phyloP scores from a whole-genome alignment of 78 protist genomes.

The Dictyostelium citrinum region DNA sequence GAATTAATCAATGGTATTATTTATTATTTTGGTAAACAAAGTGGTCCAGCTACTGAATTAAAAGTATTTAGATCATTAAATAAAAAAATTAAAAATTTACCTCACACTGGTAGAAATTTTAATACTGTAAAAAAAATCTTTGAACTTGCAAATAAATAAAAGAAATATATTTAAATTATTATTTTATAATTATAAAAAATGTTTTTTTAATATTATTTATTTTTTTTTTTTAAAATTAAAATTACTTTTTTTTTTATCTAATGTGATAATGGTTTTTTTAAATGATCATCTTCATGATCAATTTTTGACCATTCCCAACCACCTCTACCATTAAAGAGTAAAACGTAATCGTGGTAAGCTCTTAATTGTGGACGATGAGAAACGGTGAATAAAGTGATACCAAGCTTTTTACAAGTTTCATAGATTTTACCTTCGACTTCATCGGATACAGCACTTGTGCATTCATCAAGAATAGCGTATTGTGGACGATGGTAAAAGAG shows the following conservation, averaged over 20 bases:
- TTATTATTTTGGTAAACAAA: background rate
- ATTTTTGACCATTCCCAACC: slow-evolving; percentile 83
- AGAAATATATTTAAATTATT: no score
- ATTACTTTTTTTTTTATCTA: background rate
- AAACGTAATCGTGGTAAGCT: slow-evolving; percentile 69
- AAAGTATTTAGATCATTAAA: background rate
- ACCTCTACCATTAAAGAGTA: slow-evolving; percentile 83
- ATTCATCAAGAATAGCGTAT: slow-evolving; percentile 93
- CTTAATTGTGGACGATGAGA: slow-evolving; percentile 78
- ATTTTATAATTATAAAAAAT: background rate
- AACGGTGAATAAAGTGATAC: slow-evolving; percentile 88
- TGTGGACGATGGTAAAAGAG: slow-evolving; percentile 91
- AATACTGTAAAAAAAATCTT: background rate
- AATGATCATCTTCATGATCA: slow-evolving; percentile 32
- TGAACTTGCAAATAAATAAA: background rate
- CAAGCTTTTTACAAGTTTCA: slow-evolving; percentile 76
- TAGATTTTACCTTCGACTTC: slow-evolving; percentile 85
- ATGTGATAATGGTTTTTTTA: slow-evolving; percentile 46
- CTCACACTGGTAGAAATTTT: background rate
- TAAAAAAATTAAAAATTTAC: background rate
- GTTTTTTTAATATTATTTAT: background rate
- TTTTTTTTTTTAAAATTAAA: background rate
- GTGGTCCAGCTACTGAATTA: background rate
- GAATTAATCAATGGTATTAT: background rate
- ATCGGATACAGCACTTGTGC: slow-evolving; percentile 86